Evolutionary conservation across 2,329 filamentous ascomycete species (phyloP), one percentile per base, ranked within the genome.

Genomic region (Clonostachys rosea): DNA sequence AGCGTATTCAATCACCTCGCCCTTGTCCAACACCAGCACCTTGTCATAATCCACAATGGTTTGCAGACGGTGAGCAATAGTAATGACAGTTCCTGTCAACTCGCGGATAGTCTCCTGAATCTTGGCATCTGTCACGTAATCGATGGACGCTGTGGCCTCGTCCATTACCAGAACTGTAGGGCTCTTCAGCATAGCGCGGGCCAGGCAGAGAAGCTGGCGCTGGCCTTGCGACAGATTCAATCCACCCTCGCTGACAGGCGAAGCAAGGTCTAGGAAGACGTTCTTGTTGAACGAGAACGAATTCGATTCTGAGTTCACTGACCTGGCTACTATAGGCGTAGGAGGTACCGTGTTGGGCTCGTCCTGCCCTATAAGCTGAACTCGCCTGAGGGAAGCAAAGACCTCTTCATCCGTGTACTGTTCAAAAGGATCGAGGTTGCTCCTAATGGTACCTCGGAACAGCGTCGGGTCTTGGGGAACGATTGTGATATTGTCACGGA

Each of bases 11-110:
- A 94, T 79, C 17, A 97, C 86, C 50, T 80, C 70, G 10, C 94
- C 94, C 63, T 91, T 89, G 60, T 99, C 94, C 5, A 99, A 75
- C 12, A 99, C 91, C 14, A 99, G 74, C 13, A 99, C 92, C 73
- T 95, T 96, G 70, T 99, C 94, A 61, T 97, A 99, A 64, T 99
- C 94, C 30, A 94, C 91, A 65, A 99, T 97, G 0, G 94, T 99
- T 63, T 96, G 91, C 53, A 99, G 75, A 16, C 94, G 83, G 68
- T 99, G 94, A 1, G 94, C 94, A 59, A 99, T 97, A 0, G 94
- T 97, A 62, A 97, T 89, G 50, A 95, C 96, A 0, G 94, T 99
- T 64, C 91, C 89, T 54, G 84, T 87, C 57, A 97, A 79, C 65
- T 96, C 88, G n/a, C 91, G 86, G 51, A 99, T 91, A 0, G 94